Base-by-base conservation (phyloP, 371 early-diverging fungal genomes). In the Syncephalastrum racemosum region DNA sequence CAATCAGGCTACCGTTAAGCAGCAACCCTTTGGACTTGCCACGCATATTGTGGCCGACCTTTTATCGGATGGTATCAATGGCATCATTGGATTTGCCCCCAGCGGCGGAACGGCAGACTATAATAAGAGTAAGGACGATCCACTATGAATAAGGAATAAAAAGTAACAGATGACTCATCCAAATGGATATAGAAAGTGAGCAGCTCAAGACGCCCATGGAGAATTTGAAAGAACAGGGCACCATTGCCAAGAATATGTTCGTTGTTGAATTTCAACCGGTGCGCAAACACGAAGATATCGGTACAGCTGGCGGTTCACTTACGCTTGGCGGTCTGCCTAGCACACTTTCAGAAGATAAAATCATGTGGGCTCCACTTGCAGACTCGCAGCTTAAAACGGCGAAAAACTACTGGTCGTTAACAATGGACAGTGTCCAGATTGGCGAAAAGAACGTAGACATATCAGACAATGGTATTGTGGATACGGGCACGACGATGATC, bases 401-500 rank as follows among this genome's bases (percentile, higher is more conserved):
- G 10, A 31, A 31, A 8, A 39, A 69, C 39, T 77, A 71, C 53
- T 77, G 78, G 78, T 64, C 72, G 10, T 58, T 68, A 12, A 58
- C 62, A 39, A 54, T 73, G 18, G 62, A 70, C n/a, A 20, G 47
- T 1, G 62, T 77, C 1, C 23, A 42, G 8, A 54, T 73, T 36
- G 71, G 68, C 31, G 36, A 51, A n/a, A 36, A 51, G 14, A 10
- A 36, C 19, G 18, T 36, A 1, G 12, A 19, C 7, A 14, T 16
- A 8, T 0, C 24, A 22, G 5, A n/a, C 4, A 23, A 8, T 22
- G 74, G 66, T 27, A 75, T 74, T 53, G 60, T 70, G 4, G 71
- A 74, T 53, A 74, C 74, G n/a, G 74, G 75, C 14, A 66, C 71
- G 46, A 75, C 71, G 18, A 45, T 75, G 60, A 60, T 75, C 50